A percentile compares a stretch with the other conserved stretches of the same genome.
Evolutionary conservation across 768 basidiomycete species (phyloP).

Genomic region (Mycena leptocephala): DNA sequence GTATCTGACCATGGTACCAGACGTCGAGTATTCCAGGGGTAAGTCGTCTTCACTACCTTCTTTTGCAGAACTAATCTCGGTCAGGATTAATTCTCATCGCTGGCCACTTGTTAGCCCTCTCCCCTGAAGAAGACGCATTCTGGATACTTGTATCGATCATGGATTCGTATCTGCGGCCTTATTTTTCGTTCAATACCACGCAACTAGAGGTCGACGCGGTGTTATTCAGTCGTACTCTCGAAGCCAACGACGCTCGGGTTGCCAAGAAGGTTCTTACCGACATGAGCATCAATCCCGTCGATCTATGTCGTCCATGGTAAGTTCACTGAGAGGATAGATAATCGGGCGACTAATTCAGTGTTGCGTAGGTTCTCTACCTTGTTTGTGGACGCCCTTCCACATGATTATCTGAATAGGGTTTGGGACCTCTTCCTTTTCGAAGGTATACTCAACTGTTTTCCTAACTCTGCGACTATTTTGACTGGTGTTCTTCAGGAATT

Average conservation of each 20-base stretch:
- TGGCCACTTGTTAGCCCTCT: slow-evolving; percentile 80
- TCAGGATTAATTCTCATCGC: slow-evolving; percentile 80
- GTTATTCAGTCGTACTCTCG: slow-evolving; percentile 79
- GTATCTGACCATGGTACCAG: slow-evolving; percentile 90
- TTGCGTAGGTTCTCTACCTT: slow-evolving; percentile 77
- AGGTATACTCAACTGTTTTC: slow-evolving; percentile 60
- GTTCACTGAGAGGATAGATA: slow-evolving; percentile 26
- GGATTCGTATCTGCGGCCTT: slow-evolving; percentile 87
- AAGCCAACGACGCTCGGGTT: slow-evolving; percentile 70
- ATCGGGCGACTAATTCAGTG: not conserved
- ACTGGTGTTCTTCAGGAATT: slow-evolving; percentile 66
- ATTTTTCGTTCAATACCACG: slow-evolving; percentile 73
- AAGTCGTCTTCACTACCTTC: slow-evolving; percentile 32
- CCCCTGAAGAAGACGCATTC: slow-evolving; percentile 92
- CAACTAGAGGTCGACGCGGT: slow-evolving; percentile 86
- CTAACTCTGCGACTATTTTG: not conserved
- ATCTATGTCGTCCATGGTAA: slow-evolving; percentile 79
- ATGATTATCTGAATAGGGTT: slow-evolving; percentile 77
- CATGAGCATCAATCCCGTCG: slow-evolving; percentile 70
- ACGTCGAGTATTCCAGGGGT: slow-evolving; percentile 81
- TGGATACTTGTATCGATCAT: slow-evolving; percentile 93
- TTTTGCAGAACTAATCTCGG: not conserved
- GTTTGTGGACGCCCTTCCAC: slow-evolving; percentile 78
- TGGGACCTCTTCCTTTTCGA: slow-evolving; percentile 91
- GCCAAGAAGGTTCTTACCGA: slow-evolving; percentile 80